Conservation (phyloP, 2,329 filamentous ascomycete genomes). For the Tolypocladium pustulatum region DNA sequence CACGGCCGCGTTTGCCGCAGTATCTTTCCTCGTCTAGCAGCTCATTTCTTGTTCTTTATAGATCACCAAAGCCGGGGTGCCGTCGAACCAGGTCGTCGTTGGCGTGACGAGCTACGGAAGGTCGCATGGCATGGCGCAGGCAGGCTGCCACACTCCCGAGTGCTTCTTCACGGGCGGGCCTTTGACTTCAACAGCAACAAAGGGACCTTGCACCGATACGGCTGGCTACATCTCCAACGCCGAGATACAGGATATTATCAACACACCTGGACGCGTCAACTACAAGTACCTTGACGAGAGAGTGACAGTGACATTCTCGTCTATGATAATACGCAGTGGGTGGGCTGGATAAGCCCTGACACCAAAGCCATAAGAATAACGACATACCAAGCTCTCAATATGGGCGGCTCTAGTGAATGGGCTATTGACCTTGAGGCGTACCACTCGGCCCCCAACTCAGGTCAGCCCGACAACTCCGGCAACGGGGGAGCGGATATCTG, state of each 20-base stretch:
- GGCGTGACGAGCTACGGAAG: slow-evolving; percentile 21
- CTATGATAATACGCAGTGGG: too few species aligned
- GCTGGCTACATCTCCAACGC: slow-evolving; percentile 18
- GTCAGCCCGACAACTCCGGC: too few species aligned
- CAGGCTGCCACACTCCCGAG: slow-evolving; percentile 7
- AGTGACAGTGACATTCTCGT: background rate
- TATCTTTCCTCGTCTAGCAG: too few species aligned
- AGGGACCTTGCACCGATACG: slow-evolving; percentile 16
- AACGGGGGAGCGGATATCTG: too few species aligned
- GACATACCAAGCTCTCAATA: too few species aligned
- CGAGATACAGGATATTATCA: slow-evolving; percentile 18
- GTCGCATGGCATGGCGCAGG: slow-evolving; percentile 7
- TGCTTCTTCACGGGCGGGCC: slow-evolving; percentile 12
- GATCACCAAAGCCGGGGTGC: slow-evolving; percentile 22
- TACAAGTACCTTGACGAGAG: background rate
- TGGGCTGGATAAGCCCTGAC: too few species aligned
- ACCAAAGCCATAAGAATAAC: too few species aligned
- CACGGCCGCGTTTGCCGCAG: too few species aligned
- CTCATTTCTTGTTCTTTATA: background rate
- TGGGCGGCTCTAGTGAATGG: too few species aligned
- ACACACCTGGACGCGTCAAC: background rate
- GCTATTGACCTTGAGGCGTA: too few species aligned
- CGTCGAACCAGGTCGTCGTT: slow-evolving; percentile 17
- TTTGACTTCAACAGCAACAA: slow-evolving; percentile 8
- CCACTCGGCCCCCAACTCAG: too few species aligned